Evolutionary conservation across 257 asterid genomes (phyloP).

Genomic region (Nicotiana paniculata): DNA sequence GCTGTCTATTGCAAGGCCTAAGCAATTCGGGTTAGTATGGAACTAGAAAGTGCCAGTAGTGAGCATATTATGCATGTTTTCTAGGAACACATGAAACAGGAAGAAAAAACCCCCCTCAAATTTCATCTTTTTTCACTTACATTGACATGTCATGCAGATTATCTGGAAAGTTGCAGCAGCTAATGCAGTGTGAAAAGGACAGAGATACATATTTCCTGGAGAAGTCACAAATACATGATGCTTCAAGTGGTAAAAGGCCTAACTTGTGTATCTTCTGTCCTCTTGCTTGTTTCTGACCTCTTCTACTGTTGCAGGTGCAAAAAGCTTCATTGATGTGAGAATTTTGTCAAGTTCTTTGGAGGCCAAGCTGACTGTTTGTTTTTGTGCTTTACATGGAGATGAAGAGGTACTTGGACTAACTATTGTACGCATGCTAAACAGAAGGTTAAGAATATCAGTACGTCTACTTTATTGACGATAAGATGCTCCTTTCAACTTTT

Average conservation of each 20-base stretch:
- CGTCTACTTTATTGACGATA: slow-evolving; percentile 1
- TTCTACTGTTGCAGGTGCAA: slow-evolving; percentile 35
- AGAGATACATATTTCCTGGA: slow-evolving; percentile 43
- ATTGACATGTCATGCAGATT: slow-evolving; percentile 28
- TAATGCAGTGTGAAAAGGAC: slow-evolving; percentile 64
- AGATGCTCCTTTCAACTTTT: neutral
- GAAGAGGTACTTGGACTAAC: slow-evolving; percentile 39
- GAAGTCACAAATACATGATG: slow-evolving; percentile 20
- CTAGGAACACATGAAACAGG: slow-evolving; percentile 2
- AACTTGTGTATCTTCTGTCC: slow-evolving; percentile 8
- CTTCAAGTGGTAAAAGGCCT: slow-evolving; percentile 38
- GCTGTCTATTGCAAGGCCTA: slow-evolving; percentile 25
- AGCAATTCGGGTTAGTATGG: slow-evolving; percentile 45
- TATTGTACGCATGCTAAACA: neutral
- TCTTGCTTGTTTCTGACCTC: slow-evolving; percentile 8
- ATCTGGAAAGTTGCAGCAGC: slow-evolving; percentile 58
- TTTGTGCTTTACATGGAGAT: slow-evolving; percentile 41
- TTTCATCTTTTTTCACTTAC: neutral
- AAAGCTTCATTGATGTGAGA: slow-evolving; percentile 44
- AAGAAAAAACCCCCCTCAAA: neutral
- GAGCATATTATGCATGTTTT: slow-evolving; percentile 8
- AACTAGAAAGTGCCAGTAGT: slow-evolving; percentile 14
- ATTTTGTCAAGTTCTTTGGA: slow-evolving; percentile 70
- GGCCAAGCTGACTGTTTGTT: slow-evolving; percentile 79
- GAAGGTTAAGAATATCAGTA: neutral